phyloP scores from a whole-genome alignment of 768 basidiomycete species.

The Macrolepiota albuminosa region DNA sequence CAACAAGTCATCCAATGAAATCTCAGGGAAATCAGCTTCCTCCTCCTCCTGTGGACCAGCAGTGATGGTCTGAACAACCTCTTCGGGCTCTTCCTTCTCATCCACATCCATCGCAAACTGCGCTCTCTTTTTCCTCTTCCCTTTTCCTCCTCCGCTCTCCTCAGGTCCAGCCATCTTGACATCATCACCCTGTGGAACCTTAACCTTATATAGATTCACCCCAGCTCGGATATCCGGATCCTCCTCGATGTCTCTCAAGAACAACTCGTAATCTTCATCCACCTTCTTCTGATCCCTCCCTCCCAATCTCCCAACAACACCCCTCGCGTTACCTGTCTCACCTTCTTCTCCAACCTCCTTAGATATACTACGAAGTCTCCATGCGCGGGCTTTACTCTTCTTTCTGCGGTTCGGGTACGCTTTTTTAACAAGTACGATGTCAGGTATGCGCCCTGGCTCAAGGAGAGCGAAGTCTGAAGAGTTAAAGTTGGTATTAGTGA shows the following conservation, averaged over 20 bases:
- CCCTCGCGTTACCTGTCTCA: conserved; percentile 70
- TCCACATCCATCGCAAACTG: conserved; percentile 73
- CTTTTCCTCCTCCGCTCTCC: conserved; percentile 16
- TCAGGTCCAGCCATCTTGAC: conserved; percentile 48
- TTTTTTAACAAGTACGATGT: conserved; percentile 93
- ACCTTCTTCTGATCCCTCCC: conserved; percentile 90
- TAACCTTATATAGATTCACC: conserved; percentile 82
- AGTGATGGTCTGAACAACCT: conserved; percentile 14
- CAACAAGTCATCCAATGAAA: conserved; percentile 79
- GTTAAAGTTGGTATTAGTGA: conserved; percentile 91
- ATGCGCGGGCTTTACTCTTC: conserved; percentile 79
- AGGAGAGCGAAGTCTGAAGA: conserved; percentile 77
- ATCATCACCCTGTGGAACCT: conserved; percentile 25
- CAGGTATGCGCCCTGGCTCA: conserved; percentile 66
- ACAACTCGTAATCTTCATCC: conserved; percentile 94
- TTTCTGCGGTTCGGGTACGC: conserved; percentile 91
- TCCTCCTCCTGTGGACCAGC: conserved; percentile 41
- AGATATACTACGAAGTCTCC: conserved; percentile 90
- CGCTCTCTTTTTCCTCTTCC: conserved; percentile 35
- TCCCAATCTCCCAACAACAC: conserved; percentile 87
- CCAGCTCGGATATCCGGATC: conserved; percentile 85
- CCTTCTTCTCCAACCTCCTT: conserved; percentile 88
- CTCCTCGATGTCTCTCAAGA: conserved; percentile 92
- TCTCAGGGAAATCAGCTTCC: conserved; percentile 86
- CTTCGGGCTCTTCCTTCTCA: conserved; percentile 27